phyloP scores from a whole-genome alignment of 2,329 filamentous ascomycete species.

The Chrysoporthe puriensis region DNA sequence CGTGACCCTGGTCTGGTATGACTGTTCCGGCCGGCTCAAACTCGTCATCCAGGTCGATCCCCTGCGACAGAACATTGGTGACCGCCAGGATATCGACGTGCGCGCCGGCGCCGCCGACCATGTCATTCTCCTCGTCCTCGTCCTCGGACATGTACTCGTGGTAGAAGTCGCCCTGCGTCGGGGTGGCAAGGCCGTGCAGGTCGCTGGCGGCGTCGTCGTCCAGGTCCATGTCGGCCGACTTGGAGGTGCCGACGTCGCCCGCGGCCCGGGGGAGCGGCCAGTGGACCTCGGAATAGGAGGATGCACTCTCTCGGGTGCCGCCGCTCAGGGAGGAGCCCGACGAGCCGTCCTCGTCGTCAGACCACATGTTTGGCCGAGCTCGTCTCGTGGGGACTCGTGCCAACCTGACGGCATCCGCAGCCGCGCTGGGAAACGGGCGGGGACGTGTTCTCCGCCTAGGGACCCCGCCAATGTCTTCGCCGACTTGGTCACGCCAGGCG shows the following conservation, averaged over 20 bases:
- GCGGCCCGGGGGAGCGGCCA: not conserved
- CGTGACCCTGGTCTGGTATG: conserved; percentile 11
- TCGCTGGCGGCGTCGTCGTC: conserved; percentile 2
- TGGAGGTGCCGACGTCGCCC: conserved; percentile 8
- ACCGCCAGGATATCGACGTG: conserved; percentile 31
- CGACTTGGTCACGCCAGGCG: not conserved
- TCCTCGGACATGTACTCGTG: conserved; percentile 32
- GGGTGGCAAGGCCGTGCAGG: not conserved
- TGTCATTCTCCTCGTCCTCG: conserved; percentile 34
- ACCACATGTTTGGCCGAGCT: conserved; percentile 29
- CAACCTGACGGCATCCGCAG: conserved; percentile 25
- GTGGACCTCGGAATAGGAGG: conserved; percentile 11
- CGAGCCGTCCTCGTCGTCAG: conserved; percentile 27
- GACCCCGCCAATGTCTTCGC: not conserved
- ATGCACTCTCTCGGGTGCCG: conserved; percentile 6
- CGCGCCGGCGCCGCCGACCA: conserved; percentile 33
- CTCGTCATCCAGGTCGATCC: conserved; percentile 32
- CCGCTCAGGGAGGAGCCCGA: conserved; percentile 11
- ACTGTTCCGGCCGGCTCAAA: conserved; percentile 15
- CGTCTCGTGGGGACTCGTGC: conserved; percentile 23
- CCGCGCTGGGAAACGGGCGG: not conserved
- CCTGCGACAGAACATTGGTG: conserved; percentile 30
- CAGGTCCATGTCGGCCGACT: conserved; percentile 10
- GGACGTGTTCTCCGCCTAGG: not conserved
- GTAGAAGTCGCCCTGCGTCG: conserved; percentile 14